Conservation (phyloP, 1,139 yeast genomes). For the Suhomyces choctaworum region DNA sequence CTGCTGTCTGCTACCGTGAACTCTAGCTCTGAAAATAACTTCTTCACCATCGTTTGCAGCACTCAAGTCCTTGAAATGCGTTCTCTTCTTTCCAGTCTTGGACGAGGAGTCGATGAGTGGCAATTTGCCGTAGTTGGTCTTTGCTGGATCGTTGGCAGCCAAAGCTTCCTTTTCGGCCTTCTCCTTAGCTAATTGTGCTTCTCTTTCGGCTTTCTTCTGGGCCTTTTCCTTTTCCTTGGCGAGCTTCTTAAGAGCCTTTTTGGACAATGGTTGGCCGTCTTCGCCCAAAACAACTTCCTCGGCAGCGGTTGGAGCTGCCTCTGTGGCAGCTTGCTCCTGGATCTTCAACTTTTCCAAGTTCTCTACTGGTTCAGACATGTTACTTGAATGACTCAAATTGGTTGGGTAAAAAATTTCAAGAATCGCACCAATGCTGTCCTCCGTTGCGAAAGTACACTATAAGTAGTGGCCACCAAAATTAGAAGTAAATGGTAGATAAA, state of each 20-base stretch:
- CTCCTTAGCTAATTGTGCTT: slow-evolving; percentile 83
- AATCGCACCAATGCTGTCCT: no score
- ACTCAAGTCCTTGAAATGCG: slow-evolving; percentile 55
- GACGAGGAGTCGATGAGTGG: slow-evolving; percentile 81
- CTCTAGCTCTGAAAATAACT: slow-evolving; percentile 88
- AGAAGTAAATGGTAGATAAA: no score
- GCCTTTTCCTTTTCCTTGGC: slow-evolving; percentile 94
- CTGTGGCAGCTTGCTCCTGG: slow-evolving; percentile 20
- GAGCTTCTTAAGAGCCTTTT: slow-evolving; percentile 91
- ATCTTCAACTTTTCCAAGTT: slow-evolving; percentile 36
- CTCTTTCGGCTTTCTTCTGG: slow-evolving; percentile 89
- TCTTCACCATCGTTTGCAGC: slow-evolving; percentile 73
- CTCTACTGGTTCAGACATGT: slow-evolving; percentile 38
- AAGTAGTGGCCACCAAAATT: no score
- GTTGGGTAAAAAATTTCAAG: slow-evolving; percentile 6
- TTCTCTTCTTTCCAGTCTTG: slow-evolving; percentile 62
- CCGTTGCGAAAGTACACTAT: no score
- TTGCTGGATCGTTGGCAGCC: slow-evolving; percentile 84
- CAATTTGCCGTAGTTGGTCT: slow-evolving; percentile 82
- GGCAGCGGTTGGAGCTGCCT: slow-evolving; percentile 21
- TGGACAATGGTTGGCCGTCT: slow-evolving; percentile 94
- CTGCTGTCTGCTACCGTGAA: slow-evolving; percentile 90
- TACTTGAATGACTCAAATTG: not conserved
- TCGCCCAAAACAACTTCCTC: slow-evolving; percentile 54
- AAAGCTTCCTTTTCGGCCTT: slow-evolving; percentile 79